Evolutionary conservation across 1,139 yeast species (phyloP).

Genomic region (Citeromyces hawaiiensis): DNA sequence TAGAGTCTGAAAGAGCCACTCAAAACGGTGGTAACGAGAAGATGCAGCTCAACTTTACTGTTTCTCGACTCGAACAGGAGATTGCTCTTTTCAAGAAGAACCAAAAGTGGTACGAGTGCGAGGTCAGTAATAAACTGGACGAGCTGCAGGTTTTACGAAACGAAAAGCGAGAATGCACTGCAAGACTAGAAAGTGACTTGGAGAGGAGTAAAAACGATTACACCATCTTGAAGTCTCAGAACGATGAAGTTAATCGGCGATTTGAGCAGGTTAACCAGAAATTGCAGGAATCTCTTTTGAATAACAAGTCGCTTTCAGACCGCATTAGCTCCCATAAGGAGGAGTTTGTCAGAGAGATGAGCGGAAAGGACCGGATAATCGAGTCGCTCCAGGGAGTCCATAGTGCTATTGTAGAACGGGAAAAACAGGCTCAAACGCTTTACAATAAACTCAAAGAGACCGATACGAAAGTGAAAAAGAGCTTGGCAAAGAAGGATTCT

Average conservation of each 20-base stretch:
- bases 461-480: constrained; percentile 17
- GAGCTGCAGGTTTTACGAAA: constrained; percentile 15
- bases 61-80: constrained; percentile 26
- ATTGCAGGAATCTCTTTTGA: constrained; percentile 23
- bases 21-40: constrained; percentile 12
- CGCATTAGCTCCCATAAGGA: constrained; percentile 32
- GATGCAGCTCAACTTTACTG: constrained; percentile 13
- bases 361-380: constrained; percentile 48
- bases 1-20: constrained; percentile 9
- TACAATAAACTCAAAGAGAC: constrained; percentile 24
- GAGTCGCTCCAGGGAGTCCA: constrained; percentile 44
- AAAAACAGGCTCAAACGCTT: constrained; percentile 32
- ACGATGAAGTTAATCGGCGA: constrained; percentile 15
- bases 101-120: constrained; percentile 34
- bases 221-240: constrained; percentile 18
- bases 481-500: constrained; percentile 19
- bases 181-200: constrained; percentile 21
- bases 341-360: constrained; percentile 47
- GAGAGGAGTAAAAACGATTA: constrained; percentile 22
- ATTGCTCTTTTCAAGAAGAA: constrained; percentile 26
- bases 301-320: constrained; percentile 33
- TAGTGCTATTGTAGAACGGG: constrained; percentile 29
- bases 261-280: constrained; percentile 21
- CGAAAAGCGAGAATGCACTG: constrained; percentile 12
- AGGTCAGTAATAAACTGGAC: constrained; percentile 18